These are phyloP conservation scores for Acer campestre DNA, from an alignment of 345 rosid genomes.

Conservation along the genomic window DNA sequence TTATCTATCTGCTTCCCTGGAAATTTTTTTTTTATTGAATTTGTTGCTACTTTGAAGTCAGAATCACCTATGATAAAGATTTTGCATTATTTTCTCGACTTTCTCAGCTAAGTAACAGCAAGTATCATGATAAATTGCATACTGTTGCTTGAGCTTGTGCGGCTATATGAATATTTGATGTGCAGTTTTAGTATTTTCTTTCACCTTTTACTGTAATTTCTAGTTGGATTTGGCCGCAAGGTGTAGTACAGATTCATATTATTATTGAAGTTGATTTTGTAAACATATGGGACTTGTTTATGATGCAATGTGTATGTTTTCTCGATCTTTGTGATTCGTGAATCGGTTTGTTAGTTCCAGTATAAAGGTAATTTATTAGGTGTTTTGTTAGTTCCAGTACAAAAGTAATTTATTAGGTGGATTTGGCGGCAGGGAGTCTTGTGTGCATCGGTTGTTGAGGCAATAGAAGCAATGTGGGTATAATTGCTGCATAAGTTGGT, in stretches of 20 bases:
- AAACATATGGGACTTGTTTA: not conserved
- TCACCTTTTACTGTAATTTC: not conserved
- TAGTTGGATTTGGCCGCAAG: not conserved
- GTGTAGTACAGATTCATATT: not conserved
- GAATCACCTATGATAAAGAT: no score
- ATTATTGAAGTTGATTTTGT: not conserved
- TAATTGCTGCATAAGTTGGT: not conserved
- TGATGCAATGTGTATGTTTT: not conserved
- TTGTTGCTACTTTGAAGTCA: not conserved
- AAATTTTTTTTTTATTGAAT: no score
- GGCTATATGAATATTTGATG: not conserved
- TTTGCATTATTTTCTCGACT: no score
- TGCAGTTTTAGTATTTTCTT: not conserved
- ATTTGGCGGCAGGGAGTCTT: not conserved
- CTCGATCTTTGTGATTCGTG: no score
- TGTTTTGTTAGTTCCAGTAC: not conserved
- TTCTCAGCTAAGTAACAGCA: not conserved
- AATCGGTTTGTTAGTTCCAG: not conserved
- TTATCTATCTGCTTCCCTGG: conserved; percentile 11
- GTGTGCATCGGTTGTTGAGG: no score
- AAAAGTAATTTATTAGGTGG: conserved; percentile 5
- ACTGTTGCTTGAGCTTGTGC: not conserved
- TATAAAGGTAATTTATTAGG: conserved; percentile 1
- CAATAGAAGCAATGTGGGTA: not conserved
- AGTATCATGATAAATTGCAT: not conserved